These are phyloP conservation scores for Aquilaria sinensis DNA, from an alignment of 345 rosid genomes.

Conservation along the genomic window DNA sequence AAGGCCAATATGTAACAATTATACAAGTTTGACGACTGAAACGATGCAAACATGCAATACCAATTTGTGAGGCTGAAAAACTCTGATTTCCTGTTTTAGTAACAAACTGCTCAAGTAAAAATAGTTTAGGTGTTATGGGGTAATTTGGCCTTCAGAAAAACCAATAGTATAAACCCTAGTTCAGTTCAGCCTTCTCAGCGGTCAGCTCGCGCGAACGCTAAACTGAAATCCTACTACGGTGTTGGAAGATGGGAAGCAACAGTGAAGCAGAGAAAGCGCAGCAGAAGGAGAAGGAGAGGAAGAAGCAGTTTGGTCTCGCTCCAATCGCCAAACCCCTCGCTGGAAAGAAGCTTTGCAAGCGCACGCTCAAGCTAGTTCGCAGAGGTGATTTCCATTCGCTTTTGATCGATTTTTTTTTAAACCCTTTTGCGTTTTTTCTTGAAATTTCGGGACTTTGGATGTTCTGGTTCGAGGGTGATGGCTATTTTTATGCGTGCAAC, in stretches of 20 bases:
- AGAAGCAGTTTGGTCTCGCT: constrained; percentile 47
- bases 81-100: no score
- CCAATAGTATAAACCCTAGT: constrained; percentile 3
- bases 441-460: no score
- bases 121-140: no score
- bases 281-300: constrained; percentile 55
- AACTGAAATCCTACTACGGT: not conserved
- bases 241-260: constrained; percentile 62
- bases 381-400: constrained; percentile 35
- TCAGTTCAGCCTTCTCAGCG: not conserved
- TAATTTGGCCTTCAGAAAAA: not conserved
- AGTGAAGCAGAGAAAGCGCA: constrained; percentile 61
- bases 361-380: constrained; percentile 81
- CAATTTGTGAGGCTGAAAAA: no score
- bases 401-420: not conserved
- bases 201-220: no score
- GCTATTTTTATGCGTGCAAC: no score
- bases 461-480: no score
- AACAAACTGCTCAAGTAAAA: no score
- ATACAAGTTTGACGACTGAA: no score
- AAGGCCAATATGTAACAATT: no score
- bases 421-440: no score
- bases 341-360: constrained; percentile 85
- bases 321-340: constrained; percentile 95
- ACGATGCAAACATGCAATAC: no score